Percentiles rank a stretch among this genome's conserved stretches.
phyloP scores from a whole-genome alignment of 2,329 filamentous ascomycete genomes.

The Didymella sp. region DNA sequence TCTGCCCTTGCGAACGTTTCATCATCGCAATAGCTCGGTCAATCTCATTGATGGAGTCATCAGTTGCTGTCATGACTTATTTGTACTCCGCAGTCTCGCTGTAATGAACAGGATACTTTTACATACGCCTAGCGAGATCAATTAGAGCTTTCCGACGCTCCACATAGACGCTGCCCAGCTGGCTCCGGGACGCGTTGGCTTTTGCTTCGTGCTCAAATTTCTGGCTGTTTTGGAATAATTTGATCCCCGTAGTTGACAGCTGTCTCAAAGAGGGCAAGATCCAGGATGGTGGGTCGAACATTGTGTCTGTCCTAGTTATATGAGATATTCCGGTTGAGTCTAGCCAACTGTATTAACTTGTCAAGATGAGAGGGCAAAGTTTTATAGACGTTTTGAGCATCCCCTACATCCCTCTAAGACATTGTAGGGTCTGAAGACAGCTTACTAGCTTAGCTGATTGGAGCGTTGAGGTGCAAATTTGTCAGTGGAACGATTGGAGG shows the following conservation, averaged over 20 bases:
- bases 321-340: too few species aligned
- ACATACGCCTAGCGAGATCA: neutral
- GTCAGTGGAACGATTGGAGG: neutral
- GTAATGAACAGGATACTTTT: neutral
- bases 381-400: too few species aligned
- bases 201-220: neutral
- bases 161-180: neutral
- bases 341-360: too few species aligned
- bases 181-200: neutral
- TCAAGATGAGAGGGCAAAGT: too few species aligned
- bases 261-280: neutral
- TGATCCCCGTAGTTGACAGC: neutral
- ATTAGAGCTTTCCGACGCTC: neutral
- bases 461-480: neutral
- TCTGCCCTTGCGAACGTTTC: neutral
- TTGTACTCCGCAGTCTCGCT: neutral
- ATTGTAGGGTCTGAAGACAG: neutral
- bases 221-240: neutral
- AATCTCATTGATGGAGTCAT: neutral
- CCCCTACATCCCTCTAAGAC: too few species aligned
- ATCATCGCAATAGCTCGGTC: neutral
- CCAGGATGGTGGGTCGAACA: neutral
- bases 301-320: neutral
- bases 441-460: neutral
- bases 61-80: neutral